Evolutionary conservation across 352 stramenopile genomes (phyloP).

Genomic region (Globisporangium mamillatum): DNA sequence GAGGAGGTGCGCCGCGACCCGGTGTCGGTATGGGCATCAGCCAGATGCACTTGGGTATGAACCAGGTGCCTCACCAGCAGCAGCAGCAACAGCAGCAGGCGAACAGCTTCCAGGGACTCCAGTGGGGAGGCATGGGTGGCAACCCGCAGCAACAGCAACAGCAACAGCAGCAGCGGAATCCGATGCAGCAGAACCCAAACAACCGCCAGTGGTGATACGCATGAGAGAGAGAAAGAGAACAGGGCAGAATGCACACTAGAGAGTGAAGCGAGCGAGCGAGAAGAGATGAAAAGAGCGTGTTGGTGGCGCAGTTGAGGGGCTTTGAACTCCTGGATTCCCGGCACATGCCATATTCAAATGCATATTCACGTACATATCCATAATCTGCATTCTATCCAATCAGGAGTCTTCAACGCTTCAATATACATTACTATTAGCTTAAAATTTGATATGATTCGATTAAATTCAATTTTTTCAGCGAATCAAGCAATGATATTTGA

Average conservation of each 20-base stretch:
- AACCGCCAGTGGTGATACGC: constrained; percentile 35
- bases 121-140: constrained; percentile 78
- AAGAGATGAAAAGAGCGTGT: neutral
- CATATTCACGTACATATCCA: constrained; percentile 6
- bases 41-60: constrained; percentile 81
- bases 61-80: constrained; percentile 35
- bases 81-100: constrained; percentile 40
- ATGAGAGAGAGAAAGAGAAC: neutral
- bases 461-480: neutral
- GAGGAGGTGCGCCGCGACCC: constrained; percentile 30
- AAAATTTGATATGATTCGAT: no score
- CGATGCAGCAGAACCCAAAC: constrained; percentile 44
- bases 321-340: neutral
- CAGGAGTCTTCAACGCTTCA: neutral
- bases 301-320: neutral
- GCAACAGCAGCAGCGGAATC: constrained; percentile 55
- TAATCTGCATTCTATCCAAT: constrained; percentile 8
- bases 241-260: neutral
- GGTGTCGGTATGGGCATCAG: constrained; percentile 75
- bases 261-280: neutral
- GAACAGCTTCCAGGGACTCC: constrained; percentile 82
- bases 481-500: neutral
- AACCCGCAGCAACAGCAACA: constrained; percentile 40
- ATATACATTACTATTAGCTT: neutral
- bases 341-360: neutral